Evolutionary conservation across 176 grass and related monocot species (phyloP).

Genomic region (Avena atlantica): DNA sequence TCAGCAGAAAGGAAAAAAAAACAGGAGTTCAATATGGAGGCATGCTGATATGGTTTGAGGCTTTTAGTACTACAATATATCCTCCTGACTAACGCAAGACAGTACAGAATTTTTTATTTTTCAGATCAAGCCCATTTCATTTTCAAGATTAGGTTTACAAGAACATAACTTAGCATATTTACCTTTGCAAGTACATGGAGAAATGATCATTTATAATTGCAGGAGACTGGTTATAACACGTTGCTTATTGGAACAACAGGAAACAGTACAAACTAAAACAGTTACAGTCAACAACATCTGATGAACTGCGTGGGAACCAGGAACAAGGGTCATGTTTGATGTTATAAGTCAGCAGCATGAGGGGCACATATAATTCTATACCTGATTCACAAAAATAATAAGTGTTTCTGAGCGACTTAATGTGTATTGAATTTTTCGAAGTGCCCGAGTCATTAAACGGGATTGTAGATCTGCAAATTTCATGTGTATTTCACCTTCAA

Average conservation of each 20-base stretch:
- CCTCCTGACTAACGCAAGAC: neutral
- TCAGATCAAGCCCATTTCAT: conserved; percentile 3
- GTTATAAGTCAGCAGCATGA: neutral
- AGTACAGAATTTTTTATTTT: neutral
- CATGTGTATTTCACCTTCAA: conserved; percentile 62
- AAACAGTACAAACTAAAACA: conserved; percentile 7
- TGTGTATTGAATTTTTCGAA: conserved; percentile 88
- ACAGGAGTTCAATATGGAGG: neutral
- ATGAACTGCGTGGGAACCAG: neutral
- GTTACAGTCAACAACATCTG: neutral
- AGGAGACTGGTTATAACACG: neutral
- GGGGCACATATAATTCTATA: conserved; percentile 36
- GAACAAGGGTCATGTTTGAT: neutral
- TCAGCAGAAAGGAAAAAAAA: neutral
- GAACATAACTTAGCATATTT: neutral
- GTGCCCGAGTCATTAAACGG: conserved; percentile 82
- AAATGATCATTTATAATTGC: neutral
- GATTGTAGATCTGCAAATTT: conserved; percentile 74
- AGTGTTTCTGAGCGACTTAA: conserved; percentile 72
- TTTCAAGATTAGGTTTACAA: neutral
- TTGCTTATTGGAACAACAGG: neutral
- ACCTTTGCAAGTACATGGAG: neutral
- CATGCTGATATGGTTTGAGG: neutral
- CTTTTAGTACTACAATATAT: neutral
- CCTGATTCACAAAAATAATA: conserved; percentile 97